phyloP scores from a whole-genome alignment of 345 rosid genomes.

The Salix suchowensis region DNA sequence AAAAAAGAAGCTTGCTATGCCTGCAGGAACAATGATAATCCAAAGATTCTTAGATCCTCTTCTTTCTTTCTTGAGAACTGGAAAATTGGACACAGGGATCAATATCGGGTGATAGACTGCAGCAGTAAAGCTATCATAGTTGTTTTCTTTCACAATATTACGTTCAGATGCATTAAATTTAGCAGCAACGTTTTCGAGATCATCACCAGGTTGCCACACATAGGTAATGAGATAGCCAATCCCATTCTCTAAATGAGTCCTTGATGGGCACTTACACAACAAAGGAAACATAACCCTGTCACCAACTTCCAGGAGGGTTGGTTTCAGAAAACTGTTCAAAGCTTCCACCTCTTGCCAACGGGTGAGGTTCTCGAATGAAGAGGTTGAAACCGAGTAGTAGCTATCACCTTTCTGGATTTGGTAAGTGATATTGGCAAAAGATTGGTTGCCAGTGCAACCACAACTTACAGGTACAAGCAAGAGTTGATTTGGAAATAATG shows the following conservation, averaged over 20 bases:
- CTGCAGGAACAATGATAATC: constrained; percentile 14
- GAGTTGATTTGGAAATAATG: constrained; percentile 43
- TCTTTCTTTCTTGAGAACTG: constrained; percentile 26
- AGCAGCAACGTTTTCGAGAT: constrained; percentile 32
- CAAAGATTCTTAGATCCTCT: constrained; percentile 16
- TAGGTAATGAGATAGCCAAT: constrained; percentile 41
- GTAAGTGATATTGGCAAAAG: constrained; percentile 49
- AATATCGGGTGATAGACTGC: constrained; percentile 38
- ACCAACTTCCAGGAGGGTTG: constrained; percentile 35
- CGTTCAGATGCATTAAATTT: constrained; percentile 39
- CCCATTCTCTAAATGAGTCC: constrained; percentile 24
- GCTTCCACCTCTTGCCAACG: constrained; percentile 39
- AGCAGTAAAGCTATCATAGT: constrained; percentile 29
- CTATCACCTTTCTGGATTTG: constrained; percentile 46
- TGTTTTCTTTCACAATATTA: constrained; percentile 38
- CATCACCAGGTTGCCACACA: constrained; percentile 49
- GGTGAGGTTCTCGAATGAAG: constrained; percentile 44
- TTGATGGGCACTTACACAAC: constrained; percentile 59
- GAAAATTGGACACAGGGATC: constrained; percentile 49
- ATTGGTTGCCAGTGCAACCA: constrained; percentile 42
- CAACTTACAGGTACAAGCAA: constrained; percentile 52
- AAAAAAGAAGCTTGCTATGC: constrained; percentile 22
- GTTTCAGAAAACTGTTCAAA: constrained; percentile 36
- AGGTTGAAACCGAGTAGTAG: constrained; percentile 40
- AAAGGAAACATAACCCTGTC: constrained; percentile 43